Percentiles rank a stretch among this genome's conserved stretches.
These are phyloP conservation scores for Plenodomus tracheiphilus DNA, from an alignment of 2,329 filamentous ascomycete species.

Conservation along the genomic window DNA sequence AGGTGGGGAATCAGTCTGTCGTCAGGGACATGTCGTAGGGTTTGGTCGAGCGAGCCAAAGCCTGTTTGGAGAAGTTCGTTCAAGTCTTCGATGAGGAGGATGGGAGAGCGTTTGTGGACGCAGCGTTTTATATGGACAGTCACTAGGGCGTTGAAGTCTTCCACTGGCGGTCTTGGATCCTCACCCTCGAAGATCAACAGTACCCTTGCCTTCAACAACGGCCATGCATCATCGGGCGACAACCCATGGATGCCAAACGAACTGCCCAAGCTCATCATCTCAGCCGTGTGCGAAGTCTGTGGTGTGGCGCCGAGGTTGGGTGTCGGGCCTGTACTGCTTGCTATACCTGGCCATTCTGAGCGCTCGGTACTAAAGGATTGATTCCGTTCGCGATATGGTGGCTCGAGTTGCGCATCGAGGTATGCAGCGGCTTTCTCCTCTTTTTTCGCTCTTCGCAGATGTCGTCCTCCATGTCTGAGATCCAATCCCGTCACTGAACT, in stretches of 20 bases:
- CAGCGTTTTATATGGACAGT: conserved; percentile 77
- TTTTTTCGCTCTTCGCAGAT: conserved; percentile 72
- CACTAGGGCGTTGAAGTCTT: conserved; percentile 83
- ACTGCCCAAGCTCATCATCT: conserved; percentile 50
- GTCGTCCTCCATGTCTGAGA: conserved; percentile 74
- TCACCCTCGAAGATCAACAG: conserved; percentile 81
- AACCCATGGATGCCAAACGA: conserved; percentile 54
- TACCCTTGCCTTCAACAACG: conserved; percentile 74
- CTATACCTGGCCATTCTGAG: conserved; percentile 41
- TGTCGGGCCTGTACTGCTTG: conserved; percentile 27
- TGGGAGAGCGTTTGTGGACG: conserved; percentile 71
- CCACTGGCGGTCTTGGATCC: conserved; percentile 75
- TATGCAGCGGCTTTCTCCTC: conserved; percentile 54
- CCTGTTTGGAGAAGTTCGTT: conserved; percentile 77
- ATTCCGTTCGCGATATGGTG: conserved; percentile 39
- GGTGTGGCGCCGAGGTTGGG: conserved; percentile 26
- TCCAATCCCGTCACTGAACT: conserved; percentile 83
- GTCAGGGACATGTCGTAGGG: conserved; percentile 75
- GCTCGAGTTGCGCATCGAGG: conserved; percentile 38
- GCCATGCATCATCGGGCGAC: conserved; percentile 76
- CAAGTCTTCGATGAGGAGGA: conserved; percentile 74
- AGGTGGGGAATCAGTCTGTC: conserved; percentile 87
- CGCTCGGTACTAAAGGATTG: conserved; percentile 45
- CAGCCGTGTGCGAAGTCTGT: conserved; percentile 36
- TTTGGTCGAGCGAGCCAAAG: conserved; percentile 84